phyloP scores from a whole-genome alignment of 106 monocot genomes.

The Acanthochlamys bracteata region DNA sequence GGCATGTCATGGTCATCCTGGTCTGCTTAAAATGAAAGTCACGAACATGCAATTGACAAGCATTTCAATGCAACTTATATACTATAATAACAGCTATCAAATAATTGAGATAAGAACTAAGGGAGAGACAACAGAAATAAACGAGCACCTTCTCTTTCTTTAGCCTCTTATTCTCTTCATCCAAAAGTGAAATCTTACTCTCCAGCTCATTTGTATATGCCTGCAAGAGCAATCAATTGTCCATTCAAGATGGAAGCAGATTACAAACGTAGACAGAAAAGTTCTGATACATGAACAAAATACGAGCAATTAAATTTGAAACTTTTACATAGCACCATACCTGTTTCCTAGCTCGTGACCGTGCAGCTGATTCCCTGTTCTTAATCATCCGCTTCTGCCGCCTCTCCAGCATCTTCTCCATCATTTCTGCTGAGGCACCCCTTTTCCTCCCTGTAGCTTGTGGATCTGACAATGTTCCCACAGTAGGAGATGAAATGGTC shows the following conservation, averaged over 20 bases:
- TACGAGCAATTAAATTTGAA: neutral
- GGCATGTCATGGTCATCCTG: no score
- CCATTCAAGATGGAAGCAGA: neutral
- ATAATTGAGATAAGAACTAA: neutral
- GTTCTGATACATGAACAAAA: neutral
- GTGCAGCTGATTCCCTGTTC: conserved; percentile 90
- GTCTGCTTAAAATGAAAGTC: no score
- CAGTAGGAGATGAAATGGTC: conserved; percentile 15
- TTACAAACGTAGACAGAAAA: neutral
- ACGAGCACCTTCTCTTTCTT: conserved; percentile 63
- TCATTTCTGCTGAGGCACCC: conserved; percentile 30
- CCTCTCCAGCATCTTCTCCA: conserved; percentile 64
- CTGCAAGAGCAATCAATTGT: conserved; percentile 22
- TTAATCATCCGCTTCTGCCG: conserved; percentile 97
- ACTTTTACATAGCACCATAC: conserved; percentile 12
- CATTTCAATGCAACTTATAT: no score
- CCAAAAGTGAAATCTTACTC: conserved; percentile 78
- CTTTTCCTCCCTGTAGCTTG: conserved; percentile 45
- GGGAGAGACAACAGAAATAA: neutral
- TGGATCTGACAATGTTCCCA: conserved; percentile 35
- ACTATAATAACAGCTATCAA: no score
- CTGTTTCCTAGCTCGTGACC: conserved; percentile 97
- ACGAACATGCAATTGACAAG: no score
- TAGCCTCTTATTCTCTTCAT: conserved; percentile 85
- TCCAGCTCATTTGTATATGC: conserved; percentile 95